A percentile compares a stretch with the other conserved stretches of the same genome.
phyloP scores from a whole-genome alignment of 1,284 basidiomycete species.

The Fistulinella cinereoalba region DNA sequence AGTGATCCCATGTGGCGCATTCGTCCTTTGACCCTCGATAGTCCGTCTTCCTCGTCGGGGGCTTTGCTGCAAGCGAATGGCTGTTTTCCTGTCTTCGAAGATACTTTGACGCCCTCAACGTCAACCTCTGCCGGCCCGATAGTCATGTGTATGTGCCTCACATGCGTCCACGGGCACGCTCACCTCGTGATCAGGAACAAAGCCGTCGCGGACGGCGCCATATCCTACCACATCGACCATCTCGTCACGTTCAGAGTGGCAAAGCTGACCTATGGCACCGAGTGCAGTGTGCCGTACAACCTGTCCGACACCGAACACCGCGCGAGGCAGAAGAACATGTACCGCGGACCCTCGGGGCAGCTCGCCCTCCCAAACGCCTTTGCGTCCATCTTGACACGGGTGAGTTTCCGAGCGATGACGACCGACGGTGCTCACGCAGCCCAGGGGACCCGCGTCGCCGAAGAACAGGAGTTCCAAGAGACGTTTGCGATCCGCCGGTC shows the following conservation, averaged over 20 bases:
- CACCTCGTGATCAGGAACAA: slow-evolving; percentile 42
- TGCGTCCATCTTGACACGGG: slow-evolving; percentile 31
- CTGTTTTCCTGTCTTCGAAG: slow-evolving; percentile 39
- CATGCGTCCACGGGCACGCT: slow-evolving; percentile 3
- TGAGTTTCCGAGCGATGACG: slow-evolving; percentile 7
- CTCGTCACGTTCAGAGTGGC: slow-evolving; percentile 47
- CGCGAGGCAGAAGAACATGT: slow-evolving; percentile 21
- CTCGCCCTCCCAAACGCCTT: slow-evolving; percentile 28
- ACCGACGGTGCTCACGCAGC: background rate
- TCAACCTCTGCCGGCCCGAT: slow-evolving; percentile 39
- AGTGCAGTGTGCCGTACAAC: slow-evolving; percentile 31
- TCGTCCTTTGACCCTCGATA: slow-evolving; percentile 8
- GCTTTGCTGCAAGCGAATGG: slow-evolving; percentile 53
- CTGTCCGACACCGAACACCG: slow-evolving; percentile 36
- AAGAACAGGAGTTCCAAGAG: slow-evolving; percentile 35
- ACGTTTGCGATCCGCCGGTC: slow-evolving; percentile 22
- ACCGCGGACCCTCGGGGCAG: slow-evolving; percentile 23
- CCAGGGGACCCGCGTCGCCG: slow-evolving; percentile 35
- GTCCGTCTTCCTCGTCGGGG: slow-evolving; percentile 42
- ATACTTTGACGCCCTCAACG: slow-evolving; percentile 28
- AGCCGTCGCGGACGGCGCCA: slow-evolving; percentile 54
- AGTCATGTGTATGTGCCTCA: slow-evolving; percentile 36
- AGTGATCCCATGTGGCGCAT: background rate
- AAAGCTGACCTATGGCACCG: slow-evolving; percentile 43
- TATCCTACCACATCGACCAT: slow-evolving; percentile 52